Base-by-base conservation (phyloP, 176 grass and related monocot genomes). In the Tuctoria greenei region DNA sequence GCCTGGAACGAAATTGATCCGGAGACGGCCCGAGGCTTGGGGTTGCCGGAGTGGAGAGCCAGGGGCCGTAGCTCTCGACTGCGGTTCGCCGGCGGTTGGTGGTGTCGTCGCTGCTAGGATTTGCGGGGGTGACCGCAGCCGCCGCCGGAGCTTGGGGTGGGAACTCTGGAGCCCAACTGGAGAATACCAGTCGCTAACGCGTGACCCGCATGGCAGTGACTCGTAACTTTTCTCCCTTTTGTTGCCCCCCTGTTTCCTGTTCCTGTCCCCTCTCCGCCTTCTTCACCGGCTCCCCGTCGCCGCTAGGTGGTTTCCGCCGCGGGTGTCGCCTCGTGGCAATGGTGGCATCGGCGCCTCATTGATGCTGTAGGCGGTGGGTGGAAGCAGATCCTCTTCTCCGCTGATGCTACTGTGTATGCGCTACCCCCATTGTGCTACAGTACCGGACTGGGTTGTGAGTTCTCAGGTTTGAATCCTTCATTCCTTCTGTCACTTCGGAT, bases 71-170 rank as follows among this genome's bases (percentile, higher is more conserved):
- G 50, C 23, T 54, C 18, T 7, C 20, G 20, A 23, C 18, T 21
- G 51, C 18, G 23, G 0, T 58, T 79, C 76, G 64, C 49, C 36
- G 35, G 34, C 35, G 14, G 46, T 39, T 10, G 17, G 61, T 54
- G 60, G 26, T 35, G 11, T 24, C 74, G 0, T 37, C 41, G 18
- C 74, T 3, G 74, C 74, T 38, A 76, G 41, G 40, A 11, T 57
- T 25, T 42, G 41, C n/a, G 10, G 13, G 36, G 23, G 21, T 26
- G 52, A 16, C 50, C n/a, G 39, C 46, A 66, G 40, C 42, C 71
- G 52, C 70, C 70, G 71, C 44, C 61, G 61, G 75, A 66, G 50
- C 18, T 28, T 50, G 38, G 50, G 46, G 14, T 41, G 51, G 21
- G 8, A 39, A 28, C 5, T 52, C n/a, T 49, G 50, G 21, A 25